Percentiles rank a stretch among this genome's conserved stretches.
Evolutionary conservation across 768 basidiomycete species (phyloP).

Genomic region (Russula sp.): DNA sequence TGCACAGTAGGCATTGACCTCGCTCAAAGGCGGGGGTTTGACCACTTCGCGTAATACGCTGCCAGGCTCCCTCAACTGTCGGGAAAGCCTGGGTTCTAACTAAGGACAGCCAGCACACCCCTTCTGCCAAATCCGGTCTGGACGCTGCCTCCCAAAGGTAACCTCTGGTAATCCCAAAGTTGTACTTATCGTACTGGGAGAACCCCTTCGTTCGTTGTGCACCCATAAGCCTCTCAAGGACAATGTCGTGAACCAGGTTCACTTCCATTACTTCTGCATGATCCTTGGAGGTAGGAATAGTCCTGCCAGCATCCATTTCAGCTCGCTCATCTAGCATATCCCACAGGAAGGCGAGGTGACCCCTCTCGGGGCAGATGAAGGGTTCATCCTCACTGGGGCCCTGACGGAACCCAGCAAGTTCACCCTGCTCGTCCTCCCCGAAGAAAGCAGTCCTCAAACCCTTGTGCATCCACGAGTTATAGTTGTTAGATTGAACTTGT

Average conservation of each 20-base stretch:
- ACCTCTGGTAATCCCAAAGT: background rate
- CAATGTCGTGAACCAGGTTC: background rate
- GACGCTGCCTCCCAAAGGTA: background rate
- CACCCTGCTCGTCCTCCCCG: no score
- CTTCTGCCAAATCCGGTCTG: background rate
- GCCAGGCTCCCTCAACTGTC: background rate
- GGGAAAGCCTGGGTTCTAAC: background rate
- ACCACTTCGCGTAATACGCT: background rate
- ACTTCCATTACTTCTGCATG: no score
- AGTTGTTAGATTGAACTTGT: no score
- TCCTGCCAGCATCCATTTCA: no score
- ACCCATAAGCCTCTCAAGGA: background rate
- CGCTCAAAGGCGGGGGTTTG: background rate
- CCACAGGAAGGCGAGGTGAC: no score
- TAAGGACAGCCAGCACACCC: background rate
- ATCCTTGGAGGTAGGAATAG: no score
- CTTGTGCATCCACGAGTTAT: no score
- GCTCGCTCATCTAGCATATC: no score
- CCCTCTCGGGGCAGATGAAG: no score
- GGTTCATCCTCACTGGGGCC: no score
- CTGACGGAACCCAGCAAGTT: no score
- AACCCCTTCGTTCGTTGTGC: background rate
- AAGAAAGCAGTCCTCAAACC: no score
- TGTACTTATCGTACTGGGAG: background rate
- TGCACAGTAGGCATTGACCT: background rate